Evolutionary conservation across 2,329 filamentous ascomycete genomes (phyloP), one percentile per base, ranked within the genome.

Genomic region (Aspergillus pseudoglaucus): DNA sequence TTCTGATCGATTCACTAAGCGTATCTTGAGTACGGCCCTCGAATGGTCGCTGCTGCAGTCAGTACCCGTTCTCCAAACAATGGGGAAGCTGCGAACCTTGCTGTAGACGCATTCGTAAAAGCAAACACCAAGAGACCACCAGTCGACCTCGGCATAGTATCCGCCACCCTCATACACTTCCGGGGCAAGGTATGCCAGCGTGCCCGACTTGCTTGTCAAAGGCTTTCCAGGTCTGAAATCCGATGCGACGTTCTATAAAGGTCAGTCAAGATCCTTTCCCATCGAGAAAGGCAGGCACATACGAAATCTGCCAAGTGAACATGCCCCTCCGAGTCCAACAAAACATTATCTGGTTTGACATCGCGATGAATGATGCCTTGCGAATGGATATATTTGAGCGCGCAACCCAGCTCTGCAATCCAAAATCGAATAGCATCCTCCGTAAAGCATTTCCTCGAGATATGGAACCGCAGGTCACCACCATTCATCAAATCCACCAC

Each of bases 51-150:
- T 95, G 62, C 35, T 44, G 9, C 35, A 44, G 59, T 75, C 60
- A 75, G 67, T 52, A 27, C 20, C 8, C 10, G 38, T 39, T 6
- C 1, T 14, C 25, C 9, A 30, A 30, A 12, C 7, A 10, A 32
- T 30, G 6, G 22, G 12, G 15, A 20, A 27, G 17, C 10, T 44
- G 45, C 77, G 45, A 71, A 90, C 89, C 84, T 94, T 97, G 74
- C 94, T 95, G 74, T 97, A 98, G 56, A 98, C 96, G 78, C 93
- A 97, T 69, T 98, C 93, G 69, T 96, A 98, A 68, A 97, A 97
- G n/a, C 95, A 80, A 41, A 98, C 93, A 43, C 93, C 93, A 18
- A 98, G 72, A 5, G 93, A 97, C 93, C 93, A 98, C 93, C 93
- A 98, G 67, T 98, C 93, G 38, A 93, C 90, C 59, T 93, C 88